Conservation (phyloP, 441 rosid species). For the Cnidoscolus chayamansa region DNA sequence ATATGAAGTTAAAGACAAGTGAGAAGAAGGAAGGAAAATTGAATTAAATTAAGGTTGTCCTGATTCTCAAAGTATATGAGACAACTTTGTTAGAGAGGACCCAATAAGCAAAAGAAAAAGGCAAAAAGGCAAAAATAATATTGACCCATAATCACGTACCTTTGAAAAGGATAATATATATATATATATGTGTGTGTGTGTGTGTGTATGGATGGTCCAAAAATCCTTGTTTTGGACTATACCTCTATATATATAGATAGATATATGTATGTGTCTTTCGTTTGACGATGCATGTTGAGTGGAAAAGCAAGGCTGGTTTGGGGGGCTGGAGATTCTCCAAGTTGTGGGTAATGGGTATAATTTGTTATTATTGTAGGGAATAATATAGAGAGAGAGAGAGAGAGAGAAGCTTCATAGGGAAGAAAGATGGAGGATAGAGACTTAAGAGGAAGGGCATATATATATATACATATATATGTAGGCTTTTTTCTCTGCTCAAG, state of each 20-base stretch:
- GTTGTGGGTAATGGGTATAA: slow-evolving; percentile 47
- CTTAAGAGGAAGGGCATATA: not conserved
- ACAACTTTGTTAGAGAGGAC: slow-evolving; percentile 70
- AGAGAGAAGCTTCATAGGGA: slow-evolving; percentile 23
- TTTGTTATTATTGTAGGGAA: slow-evolving; percentile 21
- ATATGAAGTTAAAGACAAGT: too few species aligned
- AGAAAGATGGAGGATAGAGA: slow-evolving; percentile 20
- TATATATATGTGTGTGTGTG: not conserved
- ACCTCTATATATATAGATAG: slow-evolving; percentile 5
- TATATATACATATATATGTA: slow-evolving; percentile 14
- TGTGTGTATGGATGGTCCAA: slow-evolving; percentile 20
- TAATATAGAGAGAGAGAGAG: slow-evolving; percentile 26
- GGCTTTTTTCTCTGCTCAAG: slow-evolving; percentile 37
- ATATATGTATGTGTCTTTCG: slow-evolving; percentile 37
- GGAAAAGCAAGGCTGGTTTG: slow-evolving; percentile 45
- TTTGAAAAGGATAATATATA: slow-evolving; percentile 34
- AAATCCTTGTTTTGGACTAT: slow-evolving; percentile 38
- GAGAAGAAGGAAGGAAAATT: too few species aligned
- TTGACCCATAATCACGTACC: slow-evolving; percentile 68
- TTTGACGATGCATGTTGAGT: slow-evolving; percentile 31
- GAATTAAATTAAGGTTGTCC: too few species aligned
- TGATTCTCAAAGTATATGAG: slow-evolving; percentile 38
- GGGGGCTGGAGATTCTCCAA: slow-evolving; percentile 53
- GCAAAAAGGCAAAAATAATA: slow-evolving; percentile 47
- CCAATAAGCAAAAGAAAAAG: slow-evolving; percentile 56